These are phyloP conservation scores for Dictyostelium citrinum DNA, from an alignment of 78 protist genomes.

Conservation along the genomic window DNA sequence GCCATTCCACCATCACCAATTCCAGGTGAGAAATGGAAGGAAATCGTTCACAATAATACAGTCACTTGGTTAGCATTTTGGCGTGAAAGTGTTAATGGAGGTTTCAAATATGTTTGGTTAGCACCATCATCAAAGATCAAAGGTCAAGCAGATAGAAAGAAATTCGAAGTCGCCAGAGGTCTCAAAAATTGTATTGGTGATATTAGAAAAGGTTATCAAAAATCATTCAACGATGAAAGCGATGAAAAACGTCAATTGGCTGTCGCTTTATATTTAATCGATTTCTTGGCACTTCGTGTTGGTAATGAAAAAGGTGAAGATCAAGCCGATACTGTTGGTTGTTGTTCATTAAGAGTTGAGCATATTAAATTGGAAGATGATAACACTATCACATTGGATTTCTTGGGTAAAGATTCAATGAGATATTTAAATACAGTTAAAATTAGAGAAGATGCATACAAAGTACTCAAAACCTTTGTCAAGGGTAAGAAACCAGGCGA, in stretches of 20 bases:
- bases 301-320: constrained; percentile 98
- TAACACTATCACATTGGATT: constrained; percentile 88
- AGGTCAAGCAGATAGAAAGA: constrained; percentile 93
- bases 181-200: constrained; percentile 88
- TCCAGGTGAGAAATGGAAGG: constrained; percentile 88
- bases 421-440: constrained; percentile 87
- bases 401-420: constrained; percentile 99
- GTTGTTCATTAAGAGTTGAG: constrained; percentile 97
- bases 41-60: constrained; percentile 85
- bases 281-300: constrained; percentile 97
- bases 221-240: background rate
- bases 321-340: constrained; percentile 99
- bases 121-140: constrained; percentile 84
- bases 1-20: constrained; percentile 92
- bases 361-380: constrained; percentile 86
- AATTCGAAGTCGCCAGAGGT: constrained; percentile 96
- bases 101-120: constrained; percentile 93
- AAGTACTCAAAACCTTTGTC: background rate
- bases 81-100: constrained; percentile 87
- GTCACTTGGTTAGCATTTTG: constrained; percentile 99
- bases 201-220: constrained; percentile 87
- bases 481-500: constrained; percentile 74
- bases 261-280: constrained; percentile 95
- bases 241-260: constrained; percentile 84
- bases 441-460: constrained; percentile 68